Conservation (phyloP, 208 protist species). For the Jaenimonas drosophilae region DNA sequence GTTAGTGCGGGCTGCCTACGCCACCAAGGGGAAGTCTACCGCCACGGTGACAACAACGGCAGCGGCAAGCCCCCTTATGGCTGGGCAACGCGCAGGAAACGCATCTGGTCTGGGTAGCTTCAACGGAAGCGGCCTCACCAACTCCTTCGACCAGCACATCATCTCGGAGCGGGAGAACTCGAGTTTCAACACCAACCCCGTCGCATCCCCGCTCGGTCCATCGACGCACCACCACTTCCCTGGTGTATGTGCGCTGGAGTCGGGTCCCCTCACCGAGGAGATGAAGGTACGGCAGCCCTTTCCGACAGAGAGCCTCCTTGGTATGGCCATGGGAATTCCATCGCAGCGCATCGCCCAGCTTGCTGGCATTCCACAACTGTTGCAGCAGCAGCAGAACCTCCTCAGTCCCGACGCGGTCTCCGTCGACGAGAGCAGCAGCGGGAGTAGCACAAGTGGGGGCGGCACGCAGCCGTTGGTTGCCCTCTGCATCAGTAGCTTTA, state of each 20-base stretch:
- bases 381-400: background rate
- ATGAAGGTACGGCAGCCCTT: too few species aligned
- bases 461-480: too few species aligned
- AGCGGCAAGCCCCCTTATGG: background rate
- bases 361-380: background rate
- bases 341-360: too few species aligned
- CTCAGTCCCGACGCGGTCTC: background rate
- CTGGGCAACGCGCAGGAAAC: background rate
- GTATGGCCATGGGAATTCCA: too few species aligned
- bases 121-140: background rate
- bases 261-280: too few species aligned
- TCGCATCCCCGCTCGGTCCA: too few species aligned
- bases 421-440: background rate
- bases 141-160: constrained; percentile 10
- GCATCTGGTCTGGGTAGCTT: too few species aligned
- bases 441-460: too few species aligned
- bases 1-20: constrained; percentile 22
- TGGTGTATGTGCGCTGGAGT: too few species aligned
- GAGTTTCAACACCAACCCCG: constrained; percentile 16
- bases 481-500: constrained; percentile 59
- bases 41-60: background rate
- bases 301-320: too few species aligned
- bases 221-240: too few species aligned
- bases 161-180: constrained; percentile 19
- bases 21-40: constrained; percentile 19